Percentiles rank a stretch among this genome's conserved stretches.
phyloP scores from a whole-genome alignment of 2,329 filamentous ascomycete species.

The Capronia epimyces region DNA sequence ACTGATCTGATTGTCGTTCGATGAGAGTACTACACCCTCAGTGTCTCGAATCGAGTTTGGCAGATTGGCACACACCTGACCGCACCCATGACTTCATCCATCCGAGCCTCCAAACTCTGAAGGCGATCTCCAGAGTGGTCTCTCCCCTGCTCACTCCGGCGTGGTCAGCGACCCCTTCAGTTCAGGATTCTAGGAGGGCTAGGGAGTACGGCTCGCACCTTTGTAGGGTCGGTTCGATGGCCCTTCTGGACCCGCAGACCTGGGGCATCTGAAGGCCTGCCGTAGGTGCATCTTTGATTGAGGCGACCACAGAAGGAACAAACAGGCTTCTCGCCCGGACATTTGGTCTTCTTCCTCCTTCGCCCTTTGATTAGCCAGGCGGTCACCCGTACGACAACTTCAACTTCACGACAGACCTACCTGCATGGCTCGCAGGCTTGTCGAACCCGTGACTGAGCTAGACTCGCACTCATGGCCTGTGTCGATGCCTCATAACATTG shows the following conservation, averaged over 20 bases:
- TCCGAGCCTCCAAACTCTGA: slow-evolving; percentile 33
- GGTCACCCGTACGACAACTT: too few relatives aligned
- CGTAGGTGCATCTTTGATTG: slow-evolving; percentile 45
- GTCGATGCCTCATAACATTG: slow-evolving; percentile 23
- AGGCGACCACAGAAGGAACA: slow-evolving; percentile 49
- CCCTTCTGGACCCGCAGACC: slow-evolving; percentile 30
- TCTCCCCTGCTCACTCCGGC: background rate
- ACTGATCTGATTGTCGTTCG: slow-evolving; percentile 17
- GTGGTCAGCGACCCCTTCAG: too few relatives aligned
- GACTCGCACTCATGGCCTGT: background rate
- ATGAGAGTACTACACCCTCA: slow-evolving; percentile 7
- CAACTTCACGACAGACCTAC: slow-evolving; percentile 30
- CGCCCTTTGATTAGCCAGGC: background rate
- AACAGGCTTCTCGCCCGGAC: slow-evolving; percentile 47
- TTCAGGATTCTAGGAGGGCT: too few relatives aligned
- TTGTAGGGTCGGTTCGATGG: slow-evolving; percentile 9
- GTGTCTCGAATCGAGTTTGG: background rate
- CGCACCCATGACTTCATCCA: slow-evolving; percentile 35
- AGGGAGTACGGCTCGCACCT: background rate
- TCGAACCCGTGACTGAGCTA: slow-evolving; percentile 31
- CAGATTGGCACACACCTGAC: slow-evolving; percentile 31
- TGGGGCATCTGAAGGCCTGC: slow-evolving; percentile 21
- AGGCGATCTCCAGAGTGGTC: slow-evolving; percentile 33
- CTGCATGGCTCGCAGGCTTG: slow-evolving; percentile 43
- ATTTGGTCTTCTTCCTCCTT: slow-evolving; percentile 50